Evolutionary conservation across 1,139 yeast genomes (phyloP).

Genomic region (Pichia sp.): DNA sequence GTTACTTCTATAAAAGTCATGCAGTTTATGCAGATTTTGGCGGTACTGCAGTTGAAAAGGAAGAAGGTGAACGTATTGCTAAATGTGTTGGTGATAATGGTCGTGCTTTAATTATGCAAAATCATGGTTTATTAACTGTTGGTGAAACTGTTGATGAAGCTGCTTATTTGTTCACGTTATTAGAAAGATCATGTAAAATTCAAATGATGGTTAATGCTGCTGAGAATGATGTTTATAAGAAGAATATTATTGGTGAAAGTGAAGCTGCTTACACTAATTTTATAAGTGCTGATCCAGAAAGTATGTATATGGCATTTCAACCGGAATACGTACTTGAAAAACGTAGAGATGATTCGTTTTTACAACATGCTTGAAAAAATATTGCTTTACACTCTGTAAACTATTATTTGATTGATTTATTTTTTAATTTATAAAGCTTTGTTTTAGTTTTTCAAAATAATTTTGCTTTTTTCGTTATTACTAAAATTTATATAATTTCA

Average conservation of each 20-base stretch:
- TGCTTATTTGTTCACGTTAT: constrained; percentile 56
- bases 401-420: background rate
- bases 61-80: constrained; percentile 53
- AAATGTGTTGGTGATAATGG: constrained; percentile 54
- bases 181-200: constrained; percentile 62
- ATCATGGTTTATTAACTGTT: constrained; percentile 71
- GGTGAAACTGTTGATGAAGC: constrained; percentile 76
- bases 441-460: too few species aligned
- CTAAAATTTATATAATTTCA: too few species aligned
- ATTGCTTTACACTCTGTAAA: background rate
- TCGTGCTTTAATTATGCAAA: constrained; percentile 56
- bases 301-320: constrained; percentile 36
- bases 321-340: constrained; percentile 13
- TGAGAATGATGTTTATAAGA: constrained; percentile 24
- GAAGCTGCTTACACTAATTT: constrained; percentile 61
- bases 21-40: constrained; percentile 62
- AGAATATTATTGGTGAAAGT: constrained; percentile 41
- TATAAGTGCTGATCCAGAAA: constrained; percentile 53
- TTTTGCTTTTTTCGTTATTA: too few species aligned
- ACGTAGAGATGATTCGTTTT: constrained; percentile 13
- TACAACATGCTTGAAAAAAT: background rate
- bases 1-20: constrained; percentile 58
- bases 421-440: too few species aligned
- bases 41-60: constrained; percentile 46
- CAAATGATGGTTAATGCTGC: constrained; percentile 58